A percentile compares a stretch with the other conserved stretches of the same genome.
phyloP scores from a whole-genome alignment of 2,329 filamentous ascomycete species.

The Nemania serpens region DNA sequence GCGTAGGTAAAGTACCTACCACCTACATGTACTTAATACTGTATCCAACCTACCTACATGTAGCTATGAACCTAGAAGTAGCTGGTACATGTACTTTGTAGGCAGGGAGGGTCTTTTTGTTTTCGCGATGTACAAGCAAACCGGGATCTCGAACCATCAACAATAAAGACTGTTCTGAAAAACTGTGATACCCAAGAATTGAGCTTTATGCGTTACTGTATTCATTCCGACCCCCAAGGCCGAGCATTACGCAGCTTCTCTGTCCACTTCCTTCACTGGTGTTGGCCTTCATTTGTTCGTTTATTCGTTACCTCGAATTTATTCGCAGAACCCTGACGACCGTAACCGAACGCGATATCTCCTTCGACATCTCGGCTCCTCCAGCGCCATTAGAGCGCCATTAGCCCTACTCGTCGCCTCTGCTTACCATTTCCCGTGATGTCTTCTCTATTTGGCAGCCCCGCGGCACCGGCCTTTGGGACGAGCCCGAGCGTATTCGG shows the following conservation, averaged over 20 bases:
- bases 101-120: slow-evolving; percentile 16
- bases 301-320: not conserved
- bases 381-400: not conserved
- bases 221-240: not conserved
- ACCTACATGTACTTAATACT: too few relatives aligned
- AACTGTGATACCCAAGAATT: not conserved
- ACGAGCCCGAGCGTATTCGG: slow-evolving; percentile 31
- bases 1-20: too few relatives aligned
- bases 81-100: slow-evolving; percentile 3
- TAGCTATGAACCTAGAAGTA: not conserved
- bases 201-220: not conserved
- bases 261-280: not conserved
- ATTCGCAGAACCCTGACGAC: slow-evolving; percentile 6
- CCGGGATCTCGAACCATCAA: not conserved
- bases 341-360: slow-evolving; percentile 1
- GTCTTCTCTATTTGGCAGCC: slow-evolving; percentile 38
- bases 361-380: not conserved
- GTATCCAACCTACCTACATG: too few relatives aligned
- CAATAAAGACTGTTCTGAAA: not conserved
- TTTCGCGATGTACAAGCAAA: slow-evolving; percentile 18
- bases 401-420: not conserved
- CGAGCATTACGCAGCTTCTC: not conserved
- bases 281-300: not conserved
- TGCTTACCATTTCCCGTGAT: slow-evolving; percentile 18
- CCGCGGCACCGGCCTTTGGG: slow-evolving; percentile 32